Evolutionary conservation across 2,329 filamentous ascomycete genomes (phyloP).

Genomic region (Stagonosporopsis rhizophila): DNA sequence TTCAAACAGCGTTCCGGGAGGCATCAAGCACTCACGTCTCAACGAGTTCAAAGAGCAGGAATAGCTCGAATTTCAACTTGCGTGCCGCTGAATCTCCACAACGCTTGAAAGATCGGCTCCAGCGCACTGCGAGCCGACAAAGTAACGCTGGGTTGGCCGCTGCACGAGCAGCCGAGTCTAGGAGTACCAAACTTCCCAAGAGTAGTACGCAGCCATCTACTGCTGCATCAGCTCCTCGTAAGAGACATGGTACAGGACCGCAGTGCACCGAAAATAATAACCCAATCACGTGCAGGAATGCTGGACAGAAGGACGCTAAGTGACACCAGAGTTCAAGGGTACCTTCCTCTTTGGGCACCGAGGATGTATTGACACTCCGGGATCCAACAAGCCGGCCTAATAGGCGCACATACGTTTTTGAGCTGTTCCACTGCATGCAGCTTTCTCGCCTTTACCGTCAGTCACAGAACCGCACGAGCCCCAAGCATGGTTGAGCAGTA

Average conservation of each 20-base stretch:
- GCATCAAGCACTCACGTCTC: conserved; percentile 23
- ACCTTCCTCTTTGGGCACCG: conserved; percentile 5
- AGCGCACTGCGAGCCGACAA: conserved; percentile 29
- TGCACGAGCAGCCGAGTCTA: conserved; percentile 19
- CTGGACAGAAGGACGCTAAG: not conserved
- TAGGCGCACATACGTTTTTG: not conserved
- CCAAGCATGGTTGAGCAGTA: not conserved
- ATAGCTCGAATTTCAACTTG: conserved; percentile 27
- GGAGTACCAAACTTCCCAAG: conserved; percentile 12
- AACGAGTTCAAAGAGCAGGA: conserved; percentile 23
- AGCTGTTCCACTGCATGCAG: not conserved
- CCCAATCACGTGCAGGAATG: conserved; percentile 2
- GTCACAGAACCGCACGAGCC: not conserved
- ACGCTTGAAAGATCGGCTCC: conserved; percentile 25
- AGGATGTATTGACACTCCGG: conserved; percentile 1
- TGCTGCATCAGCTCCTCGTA: conserved; percentile 3
- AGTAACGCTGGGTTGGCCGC: conserved; percentile 32
- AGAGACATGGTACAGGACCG: conserved; percentile 1
- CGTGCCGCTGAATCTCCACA: conserved; percentile 16
- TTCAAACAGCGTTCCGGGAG: conserved; percentile 38
- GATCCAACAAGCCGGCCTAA: not conserved
- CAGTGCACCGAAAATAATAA: conserved; percentile 9
- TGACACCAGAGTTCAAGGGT: not conserved
- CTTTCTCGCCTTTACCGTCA: not conserved
- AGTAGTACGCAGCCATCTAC: conserved; percentile 14